Base-by-base conservation (phyloP, 2,329 filamentous ascomycete genomes). In the Aureobasidium sp. region DNA sequence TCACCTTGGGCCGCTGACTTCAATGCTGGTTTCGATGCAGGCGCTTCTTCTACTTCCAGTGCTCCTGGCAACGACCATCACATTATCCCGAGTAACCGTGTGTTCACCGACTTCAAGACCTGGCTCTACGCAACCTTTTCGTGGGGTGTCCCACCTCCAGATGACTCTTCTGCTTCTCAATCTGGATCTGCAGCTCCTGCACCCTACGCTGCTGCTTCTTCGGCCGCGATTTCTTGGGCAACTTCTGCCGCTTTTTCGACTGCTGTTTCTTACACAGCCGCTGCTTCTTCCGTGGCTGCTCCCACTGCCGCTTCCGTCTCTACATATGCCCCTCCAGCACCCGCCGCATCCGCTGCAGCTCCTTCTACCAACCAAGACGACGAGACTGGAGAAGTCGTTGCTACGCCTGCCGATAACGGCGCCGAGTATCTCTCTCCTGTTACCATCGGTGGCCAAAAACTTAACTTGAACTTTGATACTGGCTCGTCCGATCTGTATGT, bases 381-480 rank as follows among this genome's bases (percentile, higher is more conserved):
- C 25, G 61, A 64, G 12, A 61, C 73, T 37, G 87, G 87, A 52
- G 74, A 81, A 44, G 89, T 90, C 58, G 76, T 82, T 34, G 85
- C 87, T 58, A 86, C 82, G 31, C 84, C 87, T 14, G 83, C 86
- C 65, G 75, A 81, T 48, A 84, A 86, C 67, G 88, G 89, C 69
- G 79, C 83, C 52, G 84, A 90, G 63, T 92, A 89, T 69, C 80
- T 92, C 14, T 82, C 85, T 0, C 86, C 86, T 0, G 84, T 90
- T 58, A 81, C 71, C n/a, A 82, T 91, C 65, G 88, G 88, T 64
- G 86, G 85, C 5, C 87, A 90, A 74, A 81, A 79, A 5, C 69
- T 91, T 62, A 84, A 85, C 69, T 75, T 91, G 71, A 84, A 89
- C 71, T 89, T 91, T 70, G 88, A 91, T 73, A 87, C 86, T n/a